These are phyloP conservation scores for Acacia concinna DNA, from an alignment of 331 rosid genomes.

Conservation along the genomic window DNA sequence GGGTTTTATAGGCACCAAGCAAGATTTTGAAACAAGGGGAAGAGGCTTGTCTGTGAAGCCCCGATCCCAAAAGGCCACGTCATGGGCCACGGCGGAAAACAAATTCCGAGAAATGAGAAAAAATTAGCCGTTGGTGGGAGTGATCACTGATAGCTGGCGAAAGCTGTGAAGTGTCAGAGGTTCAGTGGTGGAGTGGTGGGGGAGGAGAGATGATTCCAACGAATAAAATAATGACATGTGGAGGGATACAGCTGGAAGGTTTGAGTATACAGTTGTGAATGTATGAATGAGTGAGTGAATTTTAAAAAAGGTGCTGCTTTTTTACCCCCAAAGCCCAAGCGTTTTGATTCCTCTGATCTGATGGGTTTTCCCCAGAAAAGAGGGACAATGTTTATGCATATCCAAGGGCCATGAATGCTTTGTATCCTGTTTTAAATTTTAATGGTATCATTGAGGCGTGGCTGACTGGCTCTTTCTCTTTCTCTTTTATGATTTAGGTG, in stretches of 20 bases:
- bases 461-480: background rate
- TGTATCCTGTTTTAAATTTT: background rate
- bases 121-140: constrained; percentile 59
- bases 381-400: background rate
- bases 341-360: background rate
- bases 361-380: background rate
- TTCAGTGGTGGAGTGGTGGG: constrained; percentile 2
- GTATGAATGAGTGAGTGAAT: constrained; percentile 2
- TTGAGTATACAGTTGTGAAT: constrained; percentile 58
- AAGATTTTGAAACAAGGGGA: background rate
- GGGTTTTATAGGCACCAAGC: constrained; percentile 40
- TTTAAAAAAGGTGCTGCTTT: constrained; percentile 26
- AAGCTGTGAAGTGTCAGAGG: constrained; percentile 43
- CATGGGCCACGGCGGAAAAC: constrained; percentile 44
- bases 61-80: constrained; percentile 38
- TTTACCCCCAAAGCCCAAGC: background rate
- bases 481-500: constrained; percentile 1
- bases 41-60: background rate
- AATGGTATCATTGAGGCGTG: background rate
- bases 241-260: constrained; percentile 50
- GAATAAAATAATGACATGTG: constrained; percentile 28
- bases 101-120: constrained; percentile 42
- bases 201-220: constrained; percentile 6
- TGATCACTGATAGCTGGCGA: constrained; percentile 57
- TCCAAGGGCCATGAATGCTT: constrained; percentile 3